A percentile compares a stretch with the other conserved stretches of the same genome.
These are phyloP conservation scores for Zea mays DNA, from an alignment of 176 grass and related monocot species.

Conservation along the genomic window DNA sequence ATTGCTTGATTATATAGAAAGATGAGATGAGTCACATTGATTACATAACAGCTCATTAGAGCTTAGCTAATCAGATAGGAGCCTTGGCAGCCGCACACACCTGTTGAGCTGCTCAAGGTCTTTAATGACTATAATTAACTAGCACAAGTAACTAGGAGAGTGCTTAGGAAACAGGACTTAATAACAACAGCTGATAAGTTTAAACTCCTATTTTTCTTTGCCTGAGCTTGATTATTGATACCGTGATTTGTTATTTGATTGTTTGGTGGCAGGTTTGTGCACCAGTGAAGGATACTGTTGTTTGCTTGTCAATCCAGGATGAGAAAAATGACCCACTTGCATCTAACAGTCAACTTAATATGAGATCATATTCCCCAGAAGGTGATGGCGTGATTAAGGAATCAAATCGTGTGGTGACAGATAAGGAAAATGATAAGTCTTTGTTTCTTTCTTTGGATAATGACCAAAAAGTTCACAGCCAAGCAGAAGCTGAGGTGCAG, in stretches of 20 bases:
- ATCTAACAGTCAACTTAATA: conserved; percentile 31
- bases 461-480: conserved; percentile 23
- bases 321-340: conserved; percentile 23
- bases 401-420: conserved; percentile 27
- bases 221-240: conserved; percentile 31
- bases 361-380: conserved; percentile 20
- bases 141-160: too few species aligned
- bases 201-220: neutral
- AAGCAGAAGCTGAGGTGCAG: conserved; percentile 22
- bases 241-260: conserved; percentile 21
- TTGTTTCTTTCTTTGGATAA: conserved; percentile 23
- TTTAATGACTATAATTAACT: too few species aligned
- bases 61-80: too few species aligned
- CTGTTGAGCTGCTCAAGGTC: too few species aligned
- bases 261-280: conserved; percentile 28
- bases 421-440: conserved; percentile 16
- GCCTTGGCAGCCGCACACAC: too few species aligned
- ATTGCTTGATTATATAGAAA: too few species aligned
- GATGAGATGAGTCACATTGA: too few species aligned
- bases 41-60: too few species aligned
- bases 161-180: too few species aligned
- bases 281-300: conserved; percentile 8
- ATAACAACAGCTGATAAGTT: conserved; percentile 29
- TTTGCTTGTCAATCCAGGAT: conserved; percentile 37
- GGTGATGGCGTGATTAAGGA: conserved; percentile 16